Evolutionary conservation across 192 early-diverging fungal species (phyloP).

Genomic region (Coemansia sp.): DNA sequence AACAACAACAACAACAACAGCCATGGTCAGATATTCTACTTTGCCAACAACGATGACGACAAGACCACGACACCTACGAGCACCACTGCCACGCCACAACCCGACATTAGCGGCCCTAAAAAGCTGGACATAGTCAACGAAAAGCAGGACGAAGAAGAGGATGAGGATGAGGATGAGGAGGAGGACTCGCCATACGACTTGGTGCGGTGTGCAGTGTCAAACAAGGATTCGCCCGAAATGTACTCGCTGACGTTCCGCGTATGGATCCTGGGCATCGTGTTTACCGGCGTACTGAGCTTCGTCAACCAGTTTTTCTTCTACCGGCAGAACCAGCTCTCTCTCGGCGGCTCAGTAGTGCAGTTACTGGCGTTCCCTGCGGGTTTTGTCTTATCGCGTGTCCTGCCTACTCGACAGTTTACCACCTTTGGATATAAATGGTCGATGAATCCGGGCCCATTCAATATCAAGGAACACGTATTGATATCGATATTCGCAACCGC

Average conservation of each 20-base stretch:
- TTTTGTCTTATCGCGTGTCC: slow-evolving; percentile 55
- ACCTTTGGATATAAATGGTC: slow-evolving; percentile 53
- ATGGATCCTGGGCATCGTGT: slow-evolving; percentile 66
- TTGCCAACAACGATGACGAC: slow-evolving; percentile 27
- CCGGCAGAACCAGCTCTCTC: slow-evolving; percentile 72
- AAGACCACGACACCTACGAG: slow-evolving; percentile 4
- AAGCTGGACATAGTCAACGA: background rate
- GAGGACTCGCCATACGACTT: slow-evolving; percentile 60
- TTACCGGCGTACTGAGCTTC: slow-evolving; percentile 61
- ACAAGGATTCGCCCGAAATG: slow-evolving; percentile 61
- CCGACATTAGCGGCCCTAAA: background rate
- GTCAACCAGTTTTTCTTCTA: slow-evolving; percentile 83
- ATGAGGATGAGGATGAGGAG: slow-evolving; percentile 4
- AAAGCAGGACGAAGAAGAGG: slow-evolving; percentile 15
- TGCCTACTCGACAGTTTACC: slow-evolving; percentile 56
- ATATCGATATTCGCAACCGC: slow-evolving; percentile 75
- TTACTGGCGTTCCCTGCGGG: slow-evolving; percentile 76
- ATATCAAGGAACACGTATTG: slow-evolving; percentile 83
- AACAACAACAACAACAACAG: background rate
- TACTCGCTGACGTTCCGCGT: slow-evolving; percentile 71
- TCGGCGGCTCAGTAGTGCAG: slow-evolving; percentile 67
- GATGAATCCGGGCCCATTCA: slow-evolving; percentile 82
- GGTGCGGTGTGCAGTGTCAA: slow-evolving; percentile 64
- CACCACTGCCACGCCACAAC: background rate
- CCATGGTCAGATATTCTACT: slow-evolving; percentile 11